These are phyloP conservation scores for Chrysanthemum makinoi DNA, from an alignment of 129 eudicot genomes.

Conservation along the genomic window DNA sequence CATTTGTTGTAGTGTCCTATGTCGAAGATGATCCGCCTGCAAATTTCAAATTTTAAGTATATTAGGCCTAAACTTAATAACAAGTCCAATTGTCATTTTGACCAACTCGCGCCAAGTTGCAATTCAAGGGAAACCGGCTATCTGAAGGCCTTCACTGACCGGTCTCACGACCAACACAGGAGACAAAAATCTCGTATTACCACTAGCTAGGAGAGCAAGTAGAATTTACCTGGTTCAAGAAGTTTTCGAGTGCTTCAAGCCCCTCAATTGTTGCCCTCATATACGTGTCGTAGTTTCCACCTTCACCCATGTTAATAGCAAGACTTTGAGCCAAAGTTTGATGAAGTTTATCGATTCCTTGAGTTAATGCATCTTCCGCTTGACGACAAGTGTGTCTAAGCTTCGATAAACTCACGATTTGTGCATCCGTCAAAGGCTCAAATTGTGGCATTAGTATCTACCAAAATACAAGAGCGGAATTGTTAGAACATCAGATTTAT, in stretches of 20 bases:
- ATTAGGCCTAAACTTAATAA: neutral
- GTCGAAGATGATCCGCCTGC: conserved; percentile 88
- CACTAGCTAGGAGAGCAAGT: no score
- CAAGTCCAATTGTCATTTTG: no score
- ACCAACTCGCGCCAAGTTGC: no score
- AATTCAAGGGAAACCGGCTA: no score
- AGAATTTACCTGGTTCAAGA: conserved; percentile 60
- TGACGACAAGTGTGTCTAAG: conserved; percentile 70
- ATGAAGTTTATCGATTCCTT: conserved; percentile 82
- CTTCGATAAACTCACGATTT: conserved; percentile 40
- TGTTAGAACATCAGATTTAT: neutral
- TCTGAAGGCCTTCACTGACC: no score
- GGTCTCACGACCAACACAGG: no score
- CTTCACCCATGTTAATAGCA: conserved; percentile 21
- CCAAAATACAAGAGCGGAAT: neutral
- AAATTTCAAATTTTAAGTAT: neutral
- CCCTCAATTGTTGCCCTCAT: conserved; percentile 52
- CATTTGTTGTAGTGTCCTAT: conserved; percentile 71
- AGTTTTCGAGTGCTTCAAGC: conserved; percentile 59
- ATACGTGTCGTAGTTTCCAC: conserved; percentile 38
- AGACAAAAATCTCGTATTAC: no score
- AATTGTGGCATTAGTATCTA: conserved; percentile 69
- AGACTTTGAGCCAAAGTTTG: conserved; percentile 65
- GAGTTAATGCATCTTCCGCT: conserved; percentile 90
- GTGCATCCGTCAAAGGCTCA: conserved; percentile 58